These are phyloP conservation scores for Nemania sp. DNA, from an alignment of 2,329 filamentous ascomycete genomes.

Conservation along the genomic window DNA sequence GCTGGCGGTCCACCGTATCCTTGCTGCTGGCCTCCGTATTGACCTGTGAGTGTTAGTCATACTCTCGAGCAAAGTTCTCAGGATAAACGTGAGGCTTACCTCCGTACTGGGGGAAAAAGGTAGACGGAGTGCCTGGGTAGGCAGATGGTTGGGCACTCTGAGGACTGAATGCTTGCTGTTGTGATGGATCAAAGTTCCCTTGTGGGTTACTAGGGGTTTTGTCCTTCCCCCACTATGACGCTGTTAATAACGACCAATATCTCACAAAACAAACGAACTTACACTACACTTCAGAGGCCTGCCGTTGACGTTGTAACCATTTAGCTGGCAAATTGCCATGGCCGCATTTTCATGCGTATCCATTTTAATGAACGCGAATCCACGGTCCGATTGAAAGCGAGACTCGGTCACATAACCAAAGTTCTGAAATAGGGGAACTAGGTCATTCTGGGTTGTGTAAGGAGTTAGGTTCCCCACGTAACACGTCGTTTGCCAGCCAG, in stretches of 20 bases:
- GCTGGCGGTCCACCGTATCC: constrained; percentile 73
- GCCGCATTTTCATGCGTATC: constrained; percentile 97
- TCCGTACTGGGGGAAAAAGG: constrained; percentile 94
- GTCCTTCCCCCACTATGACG: constrained; percentile 93
- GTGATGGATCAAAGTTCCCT: constrained; percentile 81
- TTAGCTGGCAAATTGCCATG: constrained; percentile 98
- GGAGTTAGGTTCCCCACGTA: constrained; percentile 98
- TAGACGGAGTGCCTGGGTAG: constrained; percentile 81
- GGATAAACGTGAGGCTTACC: constrained; percentile 64
- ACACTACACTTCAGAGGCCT: constrained; percentile 98
- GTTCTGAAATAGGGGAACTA: constrained; percentile 98
- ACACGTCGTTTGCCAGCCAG: constrained; percentile 97
- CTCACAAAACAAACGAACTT: constrained; percentile 61
- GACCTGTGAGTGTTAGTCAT: constrained; percentile 55
- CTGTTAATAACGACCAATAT: constrained; percentile 50
- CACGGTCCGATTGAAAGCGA: constrained; percentile 96
- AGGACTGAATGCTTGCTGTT: constrained; percentile 74
- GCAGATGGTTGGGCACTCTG: constrained; percentile 78
- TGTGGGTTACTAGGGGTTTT: constrained; percentile 82
- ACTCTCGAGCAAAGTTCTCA: constrained; percentile 39
- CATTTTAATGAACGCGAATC: constrained; percentile 99
- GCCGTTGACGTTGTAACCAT: constrained; percentile 97
- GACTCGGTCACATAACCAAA: constrained; percentile 98
- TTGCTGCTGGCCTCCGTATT: constrained; percentile 74
- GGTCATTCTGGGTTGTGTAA: constrained; percentile 95